These are phyloP conservation scores for Alternaria arborescens DNA, from an alignment of 2,329 filamentous ascomycete species.

Conservation along the genomic window DNA sequence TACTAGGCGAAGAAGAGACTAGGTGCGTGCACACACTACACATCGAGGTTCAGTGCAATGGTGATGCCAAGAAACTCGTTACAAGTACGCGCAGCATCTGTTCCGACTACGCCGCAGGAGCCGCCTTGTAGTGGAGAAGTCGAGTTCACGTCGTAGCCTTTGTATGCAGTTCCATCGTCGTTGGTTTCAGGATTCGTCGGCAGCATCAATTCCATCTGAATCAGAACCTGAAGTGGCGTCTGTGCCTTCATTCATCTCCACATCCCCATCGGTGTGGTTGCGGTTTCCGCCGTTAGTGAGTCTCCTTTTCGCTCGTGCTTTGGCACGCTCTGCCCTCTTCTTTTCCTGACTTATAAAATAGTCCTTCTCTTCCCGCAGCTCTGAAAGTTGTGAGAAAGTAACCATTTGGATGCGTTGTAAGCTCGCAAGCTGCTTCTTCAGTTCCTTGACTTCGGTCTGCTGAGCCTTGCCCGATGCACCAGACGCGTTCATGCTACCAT, in stretches of 20 bases:
- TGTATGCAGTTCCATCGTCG: not conserved
- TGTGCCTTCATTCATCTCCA: constrained; percentile 41
- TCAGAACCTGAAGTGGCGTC: constrained; percentile 31
- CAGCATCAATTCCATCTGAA: constrained; percentile 22
- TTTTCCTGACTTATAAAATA: constrained; percentile 45
- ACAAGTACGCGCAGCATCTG: constrained; percentile 12
- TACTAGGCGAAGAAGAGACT: constrained; percentile 22
- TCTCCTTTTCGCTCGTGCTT: constrained; percentile 32
- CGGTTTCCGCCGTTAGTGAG: constrained; percentile 28
- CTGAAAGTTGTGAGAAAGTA: constrained; percentile 56
- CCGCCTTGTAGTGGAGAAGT: not conserved
- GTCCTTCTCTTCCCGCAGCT: constrained; percentile 54
- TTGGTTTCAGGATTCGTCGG: constrained; percentile 19
- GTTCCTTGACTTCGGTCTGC: constrained; percentile 44
- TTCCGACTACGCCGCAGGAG: constrained; percentile 15
- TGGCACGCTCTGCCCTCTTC: constrained; percentile 35
- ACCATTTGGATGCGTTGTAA: constrained; percentile 57
- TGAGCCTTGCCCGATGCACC: constrained; percentile 14
- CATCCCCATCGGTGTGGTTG: constrained; percentile 27
- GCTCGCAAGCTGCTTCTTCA: constrained; percentile 53
- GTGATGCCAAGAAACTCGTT: constrained; percentile 4
- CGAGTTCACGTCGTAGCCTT: not conserved
- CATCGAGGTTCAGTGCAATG: constrained; percentile 13
- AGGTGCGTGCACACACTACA: constrained; percentile 17
- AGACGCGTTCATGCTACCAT: constrained; percentile 8